Percentiles rank a stretch among this genome's conserved stretches.
Conservation (phyloP, 2,329 filamentous ascomycete genomes). For the Ambrosiella xylebori region DNA sequence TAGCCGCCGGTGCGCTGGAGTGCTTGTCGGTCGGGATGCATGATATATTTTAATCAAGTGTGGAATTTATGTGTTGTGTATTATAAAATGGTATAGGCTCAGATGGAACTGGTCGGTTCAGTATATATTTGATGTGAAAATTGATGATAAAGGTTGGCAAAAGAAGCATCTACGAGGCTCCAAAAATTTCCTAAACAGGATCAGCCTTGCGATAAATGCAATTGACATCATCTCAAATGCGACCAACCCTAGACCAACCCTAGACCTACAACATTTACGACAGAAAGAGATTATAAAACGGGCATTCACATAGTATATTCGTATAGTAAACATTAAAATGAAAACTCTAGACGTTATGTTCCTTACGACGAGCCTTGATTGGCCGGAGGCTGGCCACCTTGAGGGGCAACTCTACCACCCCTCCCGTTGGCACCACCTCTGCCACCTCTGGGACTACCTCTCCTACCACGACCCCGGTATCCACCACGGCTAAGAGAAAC, state of each 20-base stretch:
- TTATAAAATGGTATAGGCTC: not conserved
- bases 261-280: not conserved
- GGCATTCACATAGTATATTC: too few relatives aligned
- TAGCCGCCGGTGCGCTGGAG: conserved; percentile 25
- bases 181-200: not conserved
- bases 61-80: not conserved
- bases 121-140: not conserved
- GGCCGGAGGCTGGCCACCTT: too few relatives aligned
- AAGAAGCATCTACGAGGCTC: not conserved
- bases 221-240: conserved; percentile 14
- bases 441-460: conserved; percentile 18
- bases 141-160: not conserved
- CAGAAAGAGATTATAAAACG: not conserved
- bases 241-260: not conserved
- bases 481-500: conserved; percentile 28
- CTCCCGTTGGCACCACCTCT: conserved; percentile 17
- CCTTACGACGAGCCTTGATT: not conserved
- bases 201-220: not conserved
- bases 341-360: too few relatives aligned
- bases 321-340: too few relatives aligned
- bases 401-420: not conserved
- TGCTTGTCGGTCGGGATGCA: conserved; percentile 38
- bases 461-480: conserved; percentile 17
- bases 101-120: not conserved
- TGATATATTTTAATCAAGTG: conserved; percentile 17